phyloP scores from a whole-genome alignment of 129 eudicot species.

The Helianthus tuberosus region DNA sequence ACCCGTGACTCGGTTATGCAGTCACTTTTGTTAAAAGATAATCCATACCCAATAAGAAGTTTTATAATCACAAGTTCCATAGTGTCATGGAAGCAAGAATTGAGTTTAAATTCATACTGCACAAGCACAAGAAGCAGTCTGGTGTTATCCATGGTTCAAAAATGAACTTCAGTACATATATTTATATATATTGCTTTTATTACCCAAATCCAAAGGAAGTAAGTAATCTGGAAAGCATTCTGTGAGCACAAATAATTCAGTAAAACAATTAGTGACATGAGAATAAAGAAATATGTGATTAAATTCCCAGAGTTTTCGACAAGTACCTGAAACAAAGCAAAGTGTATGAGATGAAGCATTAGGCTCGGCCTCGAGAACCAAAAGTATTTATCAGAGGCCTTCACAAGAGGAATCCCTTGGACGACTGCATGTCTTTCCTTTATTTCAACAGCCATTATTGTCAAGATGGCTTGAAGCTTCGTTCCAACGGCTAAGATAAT shows the following conservation, averaged over 20 bases:
- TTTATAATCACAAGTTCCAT: slow-evolving; percentile 46
- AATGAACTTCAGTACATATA: not conserved
- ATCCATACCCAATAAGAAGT: slow-evolving; percentile 64
- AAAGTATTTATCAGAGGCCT: slow-evolving; percentile 76
- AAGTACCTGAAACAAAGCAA: slow-evolving; percentile 82
- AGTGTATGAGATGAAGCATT: slow-evolving; percentile 78
- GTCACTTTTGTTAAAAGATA: not conserved
- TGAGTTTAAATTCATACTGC: slow-evolving; percentile 76
- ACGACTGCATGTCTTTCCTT: slow-evolving; percentile 78
- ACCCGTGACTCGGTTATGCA: not conserved
- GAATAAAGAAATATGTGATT: not conserved
- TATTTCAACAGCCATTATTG: slow-evolving; percentile 82
- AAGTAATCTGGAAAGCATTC: slow-evolving; percentile 96
- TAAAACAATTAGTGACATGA: slow-evolving; percentile 17
- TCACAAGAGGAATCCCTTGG: slow-evolving; percentile 93
- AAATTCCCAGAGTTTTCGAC: not conserved
- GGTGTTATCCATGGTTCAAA: not conserved
- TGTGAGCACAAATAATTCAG: slow-evolving; percentile 39
- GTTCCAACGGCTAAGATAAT: slow-evolving; percentile 84
- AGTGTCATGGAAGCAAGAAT: slow-evolving; percentile 81
- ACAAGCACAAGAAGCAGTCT: slow-evolving; percentile 9
- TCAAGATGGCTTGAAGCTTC: slow-evolving; percentile 78
- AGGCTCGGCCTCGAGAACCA: slow-evolving; percentile 82
- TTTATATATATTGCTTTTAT: not conserved
- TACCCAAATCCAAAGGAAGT: slow-evolving; percentile 96